Evolutionary conservation across 148 eudicot genomes (phyloP).

Genomic region (Euryodendron excelsum): DNA sequence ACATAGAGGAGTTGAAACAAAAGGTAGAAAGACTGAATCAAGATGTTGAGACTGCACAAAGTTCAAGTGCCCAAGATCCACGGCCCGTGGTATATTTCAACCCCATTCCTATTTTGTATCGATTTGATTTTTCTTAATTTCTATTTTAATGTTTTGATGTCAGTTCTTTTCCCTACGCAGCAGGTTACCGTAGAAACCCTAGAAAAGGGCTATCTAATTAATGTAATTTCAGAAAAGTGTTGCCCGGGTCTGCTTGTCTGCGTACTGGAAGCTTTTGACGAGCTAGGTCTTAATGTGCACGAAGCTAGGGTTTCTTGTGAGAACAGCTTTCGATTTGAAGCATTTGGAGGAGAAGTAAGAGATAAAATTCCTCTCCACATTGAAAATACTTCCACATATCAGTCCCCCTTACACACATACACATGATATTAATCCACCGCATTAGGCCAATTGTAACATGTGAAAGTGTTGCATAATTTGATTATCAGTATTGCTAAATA

Average conservation of each 20-base stretch:
- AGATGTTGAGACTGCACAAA: conserved; percentile 45
- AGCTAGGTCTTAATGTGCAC: conserved; percentile 57
- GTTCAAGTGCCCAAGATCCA: conserved; percentile 41
- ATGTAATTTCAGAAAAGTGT: conserved; percentile 49
- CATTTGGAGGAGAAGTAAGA: conserved; percentile 68
- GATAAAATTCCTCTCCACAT: no score
- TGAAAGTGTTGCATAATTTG: not conserved
- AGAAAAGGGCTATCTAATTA: conserved; percentile 71
- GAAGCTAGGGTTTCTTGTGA: conserved; percentile 81
- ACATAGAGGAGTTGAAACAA: conserved; percentile 67
- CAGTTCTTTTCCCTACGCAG: conserved; percentile 8
- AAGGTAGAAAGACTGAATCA: conserved; percentile 72
- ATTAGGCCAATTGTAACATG: not conserved
- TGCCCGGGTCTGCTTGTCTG: conserved; percentile 63
- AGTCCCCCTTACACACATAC: not conserved
- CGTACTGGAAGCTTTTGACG: conserved; percentile 71
- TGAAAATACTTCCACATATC: not conserved
- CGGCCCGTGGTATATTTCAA: conserved; percentile 44
- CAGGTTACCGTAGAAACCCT: conserved; percentile 71
- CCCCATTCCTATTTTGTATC: not conserved
- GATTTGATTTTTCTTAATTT: not conserved
- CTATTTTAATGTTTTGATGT: no score
- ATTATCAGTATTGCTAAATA: no score
- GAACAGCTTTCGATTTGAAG: conserved; percentile 61
- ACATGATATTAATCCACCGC: not conserved